phyloP scores from a whole-genome alignment of 164 flowering plant genomes.

The Vitis cinerea region DNA sequence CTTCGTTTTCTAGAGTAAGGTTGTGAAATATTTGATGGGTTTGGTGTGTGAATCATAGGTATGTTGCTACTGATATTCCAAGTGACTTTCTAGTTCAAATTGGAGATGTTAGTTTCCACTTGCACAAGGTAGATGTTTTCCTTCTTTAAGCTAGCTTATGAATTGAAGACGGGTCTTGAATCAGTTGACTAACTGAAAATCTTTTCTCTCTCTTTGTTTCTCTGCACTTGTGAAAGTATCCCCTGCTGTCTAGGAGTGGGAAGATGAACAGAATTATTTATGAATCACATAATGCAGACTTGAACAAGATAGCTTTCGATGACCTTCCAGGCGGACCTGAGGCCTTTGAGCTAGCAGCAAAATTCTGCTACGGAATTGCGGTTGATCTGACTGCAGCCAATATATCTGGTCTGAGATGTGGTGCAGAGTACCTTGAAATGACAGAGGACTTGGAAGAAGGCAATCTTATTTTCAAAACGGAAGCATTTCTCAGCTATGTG shows the following conservation, averaged over 20 bases:
- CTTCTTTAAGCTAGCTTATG: background rate
- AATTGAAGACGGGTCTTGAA: background rate
- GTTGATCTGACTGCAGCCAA: slow-evolving; percentile 80
- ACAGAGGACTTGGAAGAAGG: slow-evolving; percentile 95
- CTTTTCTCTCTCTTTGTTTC: background rate
- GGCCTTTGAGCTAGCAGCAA: slow-evolving; percentile 78
- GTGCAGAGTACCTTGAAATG: slow-evolving; percentile 92
- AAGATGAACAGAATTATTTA: slow-evolving; percentile 69
- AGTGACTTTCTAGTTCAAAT: slow-evolving; percentile 83
- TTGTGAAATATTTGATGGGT: slow-evolving; percentile 3
- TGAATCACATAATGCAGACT: slow-evolving; percentile 51
- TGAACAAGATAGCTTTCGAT: slow-evolving; percentile 48
- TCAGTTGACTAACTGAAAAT: background rate
- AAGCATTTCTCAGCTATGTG: slow-evolving; percentile 84
- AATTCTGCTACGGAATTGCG: slow-evolving; percentile 85
- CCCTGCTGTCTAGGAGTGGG: slow-evolving; percentile 80
- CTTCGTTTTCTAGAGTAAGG: too few relatives aligned
- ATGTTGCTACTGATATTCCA: slow-evolving; percentile 84
- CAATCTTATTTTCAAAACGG: slow-evolving; percentile 87
- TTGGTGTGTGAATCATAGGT: slow-evolving; percentile 39
- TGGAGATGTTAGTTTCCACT: slow-evolving; percentile 67
- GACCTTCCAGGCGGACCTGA: slow-evolving; percentile 85
- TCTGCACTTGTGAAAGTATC: slow-evolving; percentile 44
- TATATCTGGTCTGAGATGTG: slow-evolving; percentile 80
- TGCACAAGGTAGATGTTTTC: slow-evolving; percentile 73